These are phyloP conservation scores for Lotus japonicus DNA, from an alignment of 306 rosid genomes.

Conservation along the genomic window DNA sequence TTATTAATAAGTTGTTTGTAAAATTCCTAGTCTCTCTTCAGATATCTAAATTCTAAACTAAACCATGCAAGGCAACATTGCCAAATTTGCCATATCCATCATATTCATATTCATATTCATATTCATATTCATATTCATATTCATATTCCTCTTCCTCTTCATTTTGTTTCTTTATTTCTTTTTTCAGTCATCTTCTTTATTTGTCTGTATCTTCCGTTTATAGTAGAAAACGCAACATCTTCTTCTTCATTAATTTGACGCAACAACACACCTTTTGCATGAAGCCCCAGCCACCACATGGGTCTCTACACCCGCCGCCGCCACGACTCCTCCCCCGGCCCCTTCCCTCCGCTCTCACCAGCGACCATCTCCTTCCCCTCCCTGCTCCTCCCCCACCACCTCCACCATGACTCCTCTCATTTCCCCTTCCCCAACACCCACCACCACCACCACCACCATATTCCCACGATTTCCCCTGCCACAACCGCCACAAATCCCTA, in stretches of 20 bases:
- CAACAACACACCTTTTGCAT: neutral
- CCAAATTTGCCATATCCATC: no score
- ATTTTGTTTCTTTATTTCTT: no score
- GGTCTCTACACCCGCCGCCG: conserved; percentile 24
- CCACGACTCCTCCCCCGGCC: neutral
- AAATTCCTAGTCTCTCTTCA: no score
- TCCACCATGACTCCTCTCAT: conserved; percentile 50
- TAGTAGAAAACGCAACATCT: neutral
- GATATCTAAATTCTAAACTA: no score
- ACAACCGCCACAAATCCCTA: conserved; percentile 18
- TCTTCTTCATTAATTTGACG: conserved; percentile 16
- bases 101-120: no score
- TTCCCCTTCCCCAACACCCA: neutral
- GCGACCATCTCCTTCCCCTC: conserved; percentile 2
- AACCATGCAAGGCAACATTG: no score
- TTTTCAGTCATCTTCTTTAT: neutral
- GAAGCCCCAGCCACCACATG: conserved; percentile 3
- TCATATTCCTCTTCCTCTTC: no score
- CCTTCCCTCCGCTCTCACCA: conserved; percentile 8
- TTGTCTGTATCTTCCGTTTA: neutral
- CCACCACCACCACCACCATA: neutral
- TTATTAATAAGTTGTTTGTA: no score
- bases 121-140: neutral
- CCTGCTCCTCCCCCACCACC: neutral
- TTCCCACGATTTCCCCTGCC: neutral